phyloP scores from a whole-genome alignment of 2,329 filamentous ascomycete species.

The Diaporthe velutina region DNA sequence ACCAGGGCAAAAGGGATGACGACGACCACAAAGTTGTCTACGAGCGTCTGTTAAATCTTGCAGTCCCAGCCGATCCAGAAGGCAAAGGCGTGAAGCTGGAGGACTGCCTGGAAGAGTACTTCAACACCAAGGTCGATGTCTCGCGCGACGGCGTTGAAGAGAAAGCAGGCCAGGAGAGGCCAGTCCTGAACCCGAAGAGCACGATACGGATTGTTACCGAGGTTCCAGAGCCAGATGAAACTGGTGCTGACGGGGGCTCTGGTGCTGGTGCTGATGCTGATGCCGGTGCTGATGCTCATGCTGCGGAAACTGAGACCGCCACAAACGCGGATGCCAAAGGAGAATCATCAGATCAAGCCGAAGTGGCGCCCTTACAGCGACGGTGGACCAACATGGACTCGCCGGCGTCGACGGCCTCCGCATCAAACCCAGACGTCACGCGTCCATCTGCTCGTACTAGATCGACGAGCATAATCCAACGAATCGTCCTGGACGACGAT shows the following conservation, averaged over 20 bases:
- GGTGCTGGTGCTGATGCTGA: constrained; percentile 39
- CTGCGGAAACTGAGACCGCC: background rate
- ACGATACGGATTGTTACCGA: constrained; percentile 52
- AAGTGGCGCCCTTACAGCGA: constrained; percentile 48
- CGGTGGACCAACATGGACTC: constrained; percentile 50
- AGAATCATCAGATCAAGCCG: constrained; percentile 40
- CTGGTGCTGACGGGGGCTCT: constrained; percentile 23
- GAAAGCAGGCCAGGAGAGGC: constrained; percentile 53
- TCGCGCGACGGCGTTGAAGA: constrained; percentile 76
- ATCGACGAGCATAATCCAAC: constrained; percentile 73
- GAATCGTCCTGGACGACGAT: constrained; percentile 67
- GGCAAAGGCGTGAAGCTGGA: constrained; percentile 83
- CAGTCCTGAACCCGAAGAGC: constrained; percentile 45
- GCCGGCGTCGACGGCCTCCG: constrained; percentile 40
- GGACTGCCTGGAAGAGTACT: constrained; percentile 93
- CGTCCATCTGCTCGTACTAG: constrained; percentile 58
- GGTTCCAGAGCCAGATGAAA: background rate
- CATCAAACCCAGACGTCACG: constrained; percentile 43
- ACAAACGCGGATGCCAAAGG: constrained; percentile 32
- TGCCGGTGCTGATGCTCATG: constrained; percentile 37
- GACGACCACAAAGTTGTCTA: constrained; percentile 97
- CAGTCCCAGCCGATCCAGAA: constrained; percentile 82
- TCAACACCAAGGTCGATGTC: constrained; percentile 94
- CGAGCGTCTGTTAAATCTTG: constrained; percentile 89
- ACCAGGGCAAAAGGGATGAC: constrained; percentile 82